Evolutionary conservation across 495 filamentous ascomycete genomes (phyloP).

Genomic region (Aspergillus funiculosus): DNA sequence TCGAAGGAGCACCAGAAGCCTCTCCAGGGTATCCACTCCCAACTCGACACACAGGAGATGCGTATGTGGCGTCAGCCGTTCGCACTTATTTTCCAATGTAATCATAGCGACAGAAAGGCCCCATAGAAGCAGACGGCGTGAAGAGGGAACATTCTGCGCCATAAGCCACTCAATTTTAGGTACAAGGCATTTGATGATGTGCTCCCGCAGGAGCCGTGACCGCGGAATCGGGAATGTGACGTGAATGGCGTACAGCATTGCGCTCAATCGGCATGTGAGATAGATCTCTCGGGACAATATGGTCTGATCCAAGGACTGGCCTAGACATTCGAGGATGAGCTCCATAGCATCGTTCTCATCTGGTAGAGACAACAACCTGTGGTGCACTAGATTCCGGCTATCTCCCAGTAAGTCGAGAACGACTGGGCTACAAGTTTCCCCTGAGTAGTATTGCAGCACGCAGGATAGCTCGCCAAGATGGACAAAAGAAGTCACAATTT

Average conservation of each 20-base stretch:
- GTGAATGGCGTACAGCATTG: neutral
- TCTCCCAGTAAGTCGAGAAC: slow-evolving; percentile 5
- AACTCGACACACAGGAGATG: too few species aligned
- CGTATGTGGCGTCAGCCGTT: too few species aligned
- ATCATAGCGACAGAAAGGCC: too few species aligned
- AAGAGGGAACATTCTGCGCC: too few species aligned
- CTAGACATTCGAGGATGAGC: neutral
- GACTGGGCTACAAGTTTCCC: neutral
- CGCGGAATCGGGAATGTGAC: neutral
- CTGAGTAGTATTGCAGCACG: slow-evolving; percentile 4
- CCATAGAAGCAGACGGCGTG: too few species aligned
- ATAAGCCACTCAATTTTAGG: too few species aligned
- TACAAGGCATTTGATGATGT: too few species aligned
- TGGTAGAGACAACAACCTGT: slow-evolving; percentile 4
- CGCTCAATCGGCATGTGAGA: neutral
- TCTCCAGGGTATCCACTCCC: too few species aligned
- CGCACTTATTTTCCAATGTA: too few species aligned
- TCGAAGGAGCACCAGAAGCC: too few species aligned
- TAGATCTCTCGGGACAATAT: neutral
- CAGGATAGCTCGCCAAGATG: slow-evolving; percentile 1
- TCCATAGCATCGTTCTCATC: slow-evolving; percentile 4
- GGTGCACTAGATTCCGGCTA: slow-evolving; percentile 4
- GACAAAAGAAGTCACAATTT: neutral
- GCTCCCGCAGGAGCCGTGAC: neutral
- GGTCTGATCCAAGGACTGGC: neutral